Evolutionary conservation across 1,284 basidiomycete genomes (phyloP).

Genomic region (Ustilago hordei): DNA sequence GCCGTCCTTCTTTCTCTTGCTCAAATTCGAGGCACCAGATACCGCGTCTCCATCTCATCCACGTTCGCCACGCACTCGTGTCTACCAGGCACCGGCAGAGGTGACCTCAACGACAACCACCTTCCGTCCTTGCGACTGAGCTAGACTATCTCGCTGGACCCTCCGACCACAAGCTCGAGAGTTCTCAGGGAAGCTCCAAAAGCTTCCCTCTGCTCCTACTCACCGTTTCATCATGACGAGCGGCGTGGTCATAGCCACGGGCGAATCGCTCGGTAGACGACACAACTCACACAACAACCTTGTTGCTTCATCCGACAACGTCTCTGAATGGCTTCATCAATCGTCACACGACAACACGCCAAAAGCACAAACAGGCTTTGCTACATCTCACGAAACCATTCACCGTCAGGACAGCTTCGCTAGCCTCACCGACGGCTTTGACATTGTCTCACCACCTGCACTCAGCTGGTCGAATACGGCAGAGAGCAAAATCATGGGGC

Average conservation of each 20-base stretch:
- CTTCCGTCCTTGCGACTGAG: constrained; percentile 6
- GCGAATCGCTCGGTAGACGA: constrained; percentile 46
- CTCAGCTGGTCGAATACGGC: constrained; percentile 25
- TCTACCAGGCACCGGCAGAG: background rate
- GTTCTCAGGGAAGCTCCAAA: constrained; percentile 10
- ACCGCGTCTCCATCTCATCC: background rate
- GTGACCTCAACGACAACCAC: background rate
- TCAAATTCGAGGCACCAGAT: background rate
- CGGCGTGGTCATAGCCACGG: constrained; percentile 28
- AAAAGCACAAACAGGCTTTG: constrained; percentile 12
- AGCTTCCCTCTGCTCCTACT: constrained; percentile 19
- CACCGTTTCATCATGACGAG: constrained; percentile 27
- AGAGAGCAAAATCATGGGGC: constrained; percentile 29
- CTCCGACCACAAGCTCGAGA: background rate
- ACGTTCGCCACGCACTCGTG: background rate
- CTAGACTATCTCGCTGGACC: background rate
- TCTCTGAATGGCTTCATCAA: constrained; percentile 38
- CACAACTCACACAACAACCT: constrained; percentile 49
- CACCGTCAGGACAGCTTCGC: constrained; percentile 33
- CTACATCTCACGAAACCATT: constrained; percentile 13
- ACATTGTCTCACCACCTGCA: constrained; percentile 36
- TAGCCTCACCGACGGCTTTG: constrained; percentile 47
- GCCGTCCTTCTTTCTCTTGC: background rate
- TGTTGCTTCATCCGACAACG: constrained; percentile 31
- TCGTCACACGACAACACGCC: constrained; percentile 35